phyloP scores from a whole-genome alignment of 139 green algal species.

The Picochlorum sp. region DNA sequence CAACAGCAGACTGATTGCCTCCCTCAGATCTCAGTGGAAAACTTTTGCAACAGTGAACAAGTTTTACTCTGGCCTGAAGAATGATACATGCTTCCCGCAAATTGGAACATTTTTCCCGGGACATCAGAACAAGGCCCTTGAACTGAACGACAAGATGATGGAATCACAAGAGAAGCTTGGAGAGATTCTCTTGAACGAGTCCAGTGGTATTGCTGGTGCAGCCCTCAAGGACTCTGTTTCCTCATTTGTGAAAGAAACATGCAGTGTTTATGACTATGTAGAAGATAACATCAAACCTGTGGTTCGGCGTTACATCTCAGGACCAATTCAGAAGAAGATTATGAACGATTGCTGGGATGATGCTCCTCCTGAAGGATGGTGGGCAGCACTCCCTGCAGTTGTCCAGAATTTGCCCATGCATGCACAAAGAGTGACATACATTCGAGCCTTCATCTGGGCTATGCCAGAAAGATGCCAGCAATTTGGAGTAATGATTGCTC shows the following conservation, averaged over 20 bases:
- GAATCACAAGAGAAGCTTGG: neutral
- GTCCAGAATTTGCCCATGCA: slow-evolving; percentile 32
- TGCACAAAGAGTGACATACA: slow-evolving; percentile 28
- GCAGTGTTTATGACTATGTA: neutral
- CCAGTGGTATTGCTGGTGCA: neutral
- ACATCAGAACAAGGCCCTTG: slow-evolving; percentile 1
- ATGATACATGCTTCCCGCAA: slow-evolving; percentile 14
- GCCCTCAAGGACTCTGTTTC: neutral
- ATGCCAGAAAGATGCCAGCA: slow-evolving; percentile 25
- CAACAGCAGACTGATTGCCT: slow-evolving; percentile 6
- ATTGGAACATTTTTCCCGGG: slow-evolving; percentile 22
- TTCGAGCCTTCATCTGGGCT: slow-evolving; percentile 37
- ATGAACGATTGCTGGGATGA: slow-evolving; percentile 23
- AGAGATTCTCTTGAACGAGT: neutral
- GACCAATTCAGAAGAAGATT: slow-evolving; percentile 23
- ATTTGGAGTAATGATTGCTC: slow-evolving; percentile 17
- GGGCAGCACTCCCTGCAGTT: slow-evolving; percentile 20
- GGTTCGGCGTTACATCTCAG: slow-evolving; percentile 26
- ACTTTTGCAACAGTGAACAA: slow-evolving; percentile 12
- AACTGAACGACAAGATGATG: slow-evolving; percentile 8
- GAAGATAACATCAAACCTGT: slow-evolving; percentile 33
- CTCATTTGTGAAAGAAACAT: neutral
- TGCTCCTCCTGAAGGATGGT: slow-evolving; percentile 22
- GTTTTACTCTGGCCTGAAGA: slow-evolving; percentile 14
- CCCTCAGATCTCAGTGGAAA: slow-evolving; percentile 1